Evolutionary conservation across 495 filamentous ascomycete genomes (phyloP), one percentile per base, ranked within the genome.

Genomic region (Usnea hakonensis): DNA sequence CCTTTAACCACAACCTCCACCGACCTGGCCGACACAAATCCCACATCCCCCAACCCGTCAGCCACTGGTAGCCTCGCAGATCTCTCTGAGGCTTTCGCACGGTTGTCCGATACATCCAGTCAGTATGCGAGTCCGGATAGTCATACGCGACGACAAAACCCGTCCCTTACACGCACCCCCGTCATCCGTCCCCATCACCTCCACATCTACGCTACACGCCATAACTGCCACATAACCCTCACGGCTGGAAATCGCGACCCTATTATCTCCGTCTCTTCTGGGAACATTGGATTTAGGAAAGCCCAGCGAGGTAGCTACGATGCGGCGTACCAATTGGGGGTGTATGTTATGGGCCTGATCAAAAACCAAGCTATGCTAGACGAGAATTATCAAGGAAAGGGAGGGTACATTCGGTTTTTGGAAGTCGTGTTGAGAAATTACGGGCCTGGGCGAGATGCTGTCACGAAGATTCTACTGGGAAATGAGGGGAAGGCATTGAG

Each of bases 161-260:
- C 73, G 55, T 50, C 52, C 41, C 58, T 66, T 32, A 37, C 57
- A 8, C 71, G 73, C 41, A 74, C 74, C 61, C 64, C 72, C 70
- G 70, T 71, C 32, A 62, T 70, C 58, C 75, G 74, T 68, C 83
- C 88, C 11, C 87, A 94, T 76, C 89, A 93, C 68, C 83, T 98
- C 61, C 90, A 97, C 77, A 79, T 98, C 72, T 95, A 85, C 74
- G 71, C 85, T 40, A 84, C 86, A 64, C 94, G 88, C 77, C 94
- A 96, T 81, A 98, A 98, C 77, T 90, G 88, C 16, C 89, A 97
- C 71, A 81, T 98, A 72, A 95, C 93, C 8, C 79, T 96, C 65
- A 89, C 89, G 41, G 82, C 83, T 67, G 92, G 92, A 19, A 86
- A 92, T 61, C 86, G 89, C 16, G 80, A 87, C 62, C 79, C 88